Percentiles rank a stretch among this genome's conserved stretches.
phyloP scores from a whole-genome alignment of 805 yeast species.

The Metschnikowia shivogae region DNA sequence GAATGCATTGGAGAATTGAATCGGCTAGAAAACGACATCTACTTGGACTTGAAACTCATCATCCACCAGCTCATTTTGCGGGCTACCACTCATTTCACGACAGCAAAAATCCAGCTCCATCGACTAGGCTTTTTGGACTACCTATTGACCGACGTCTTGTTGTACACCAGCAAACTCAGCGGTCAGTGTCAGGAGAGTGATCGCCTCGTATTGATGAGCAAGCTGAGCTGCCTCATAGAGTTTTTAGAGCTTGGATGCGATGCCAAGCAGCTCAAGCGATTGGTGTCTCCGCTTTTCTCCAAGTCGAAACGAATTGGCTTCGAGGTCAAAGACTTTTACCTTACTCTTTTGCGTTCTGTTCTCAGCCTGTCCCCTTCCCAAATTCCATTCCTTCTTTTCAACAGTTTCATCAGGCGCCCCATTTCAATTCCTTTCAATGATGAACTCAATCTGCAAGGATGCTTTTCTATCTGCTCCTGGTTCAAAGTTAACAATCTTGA shows the following conservation, averaged over 20 bases:
- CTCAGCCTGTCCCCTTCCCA: conserved; percentile 24
- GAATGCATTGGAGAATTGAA: conserved; percentile 11
- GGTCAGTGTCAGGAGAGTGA: conserved; percentile 17
- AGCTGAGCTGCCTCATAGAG: conserved; percentile 21
- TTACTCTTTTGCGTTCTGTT: conserved; percentile 23
- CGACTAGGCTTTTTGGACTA: conserved; percentile 17
- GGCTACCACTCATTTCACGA: conserved; percentile 22
- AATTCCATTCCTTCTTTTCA: conserved; percentile 28
- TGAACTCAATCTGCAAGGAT: conserved; percentile 16
- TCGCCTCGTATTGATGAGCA: conserved; percentile 4
- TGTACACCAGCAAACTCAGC: conserved; percentile 5
- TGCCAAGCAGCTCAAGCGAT: conserved; percentile 17
- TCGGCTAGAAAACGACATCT: conserved; percentile 20
- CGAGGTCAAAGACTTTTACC: conserved; percentile 14
- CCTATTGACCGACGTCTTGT: conserved; percentile 20
- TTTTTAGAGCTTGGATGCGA: conserved; percentile 36
- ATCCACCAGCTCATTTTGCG: conserved; percentile 24
- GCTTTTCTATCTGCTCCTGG: conserved; percentile 40
- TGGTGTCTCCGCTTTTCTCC: conserved; percentile 20
- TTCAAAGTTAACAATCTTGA: conserved; percentile 26
- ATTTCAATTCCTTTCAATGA: conserved; percentile 14
- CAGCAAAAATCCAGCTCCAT: conserved; percentile 22
- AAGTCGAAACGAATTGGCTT: conserved; percentile 4
- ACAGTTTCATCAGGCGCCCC: conserved; percentile 11
- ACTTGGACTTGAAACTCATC: conserved; percentile 28